Conservation (phyloP, 176 grass and related monocot species). For the Aegilops longissima region DNA sequence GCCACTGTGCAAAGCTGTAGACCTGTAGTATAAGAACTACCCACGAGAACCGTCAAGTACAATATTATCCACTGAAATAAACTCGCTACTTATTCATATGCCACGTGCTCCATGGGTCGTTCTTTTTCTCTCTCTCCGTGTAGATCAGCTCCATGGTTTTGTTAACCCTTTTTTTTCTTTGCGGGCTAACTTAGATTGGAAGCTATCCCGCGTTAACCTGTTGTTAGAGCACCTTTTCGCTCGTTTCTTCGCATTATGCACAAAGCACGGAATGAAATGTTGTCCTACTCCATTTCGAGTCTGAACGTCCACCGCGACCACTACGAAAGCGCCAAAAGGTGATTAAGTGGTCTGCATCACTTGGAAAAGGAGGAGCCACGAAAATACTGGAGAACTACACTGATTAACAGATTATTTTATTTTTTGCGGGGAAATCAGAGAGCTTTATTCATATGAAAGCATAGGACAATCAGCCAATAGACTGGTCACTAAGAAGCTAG, state of each 20-base stretch:
- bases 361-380: background rate
- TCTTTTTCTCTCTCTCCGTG: background rate
- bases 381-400: background rate
- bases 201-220: background rate
- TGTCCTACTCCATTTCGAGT: no score
- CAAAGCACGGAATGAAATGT: no score
- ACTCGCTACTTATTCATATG: background rate
- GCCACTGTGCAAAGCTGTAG: no score
- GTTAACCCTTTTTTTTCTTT: no score
- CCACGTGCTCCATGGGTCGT: background rate
- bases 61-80: background rate
- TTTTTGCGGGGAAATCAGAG: no score
- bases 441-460: no score
- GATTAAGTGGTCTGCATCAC: background rate
- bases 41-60: background rate
- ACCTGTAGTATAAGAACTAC: background rate
- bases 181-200: no score
- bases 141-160: background rate
- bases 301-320: background rate
- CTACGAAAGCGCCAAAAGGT: background rate
- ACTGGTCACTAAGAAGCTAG: no score
- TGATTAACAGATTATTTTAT: no score
- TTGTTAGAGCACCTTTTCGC: background rate
- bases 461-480: no score
- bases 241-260: background rate